phyloP scores from a whole-genome alignment of 2,329 filamentous ascomycete genomes.

The Sporothrix protearum region DNA sequence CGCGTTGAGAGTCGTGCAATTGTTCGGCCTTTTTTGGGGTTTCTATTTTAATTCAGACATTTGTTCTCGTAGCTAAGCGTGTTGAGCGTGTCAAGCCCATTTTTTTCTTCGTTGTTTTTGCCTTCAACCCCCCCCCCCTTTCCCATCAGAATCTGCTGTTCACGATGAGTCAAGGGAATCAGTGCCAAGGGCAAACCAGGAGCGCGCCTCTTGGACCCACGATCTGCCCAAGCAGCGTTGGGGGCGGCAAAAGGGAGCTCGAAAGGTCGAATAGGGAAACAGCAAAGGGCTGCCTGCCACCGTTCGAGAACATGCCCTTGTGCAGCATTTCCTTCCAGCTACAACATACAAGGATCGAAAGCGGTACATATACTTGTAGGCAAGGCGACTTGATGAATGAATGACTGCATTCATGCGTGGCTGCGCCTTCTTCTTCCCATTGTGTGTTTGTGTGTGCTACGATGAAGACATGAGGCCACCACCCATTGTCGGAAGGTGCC shows the following conservation, averaged over 20 bases:
- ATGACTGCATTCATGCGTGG: background rate
- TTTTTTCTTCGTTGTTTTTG: background rate
- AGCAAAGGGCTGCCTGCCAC: background rate
- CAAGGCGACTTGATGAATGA: background rate
- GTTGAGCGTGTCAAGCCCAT: background rate
- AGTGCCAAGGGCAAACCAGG: background rate
- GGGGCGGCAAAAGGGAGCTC: background rate
- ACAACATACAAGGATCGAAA: background rate
- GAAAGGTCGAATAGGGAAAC: background rate
- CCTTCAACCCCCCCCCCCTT: background rate
- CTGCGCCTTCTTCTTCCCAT: background rate
- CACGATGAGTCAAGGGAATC: constrained; percentile 14
- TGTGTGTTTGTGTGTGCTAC: background rate
- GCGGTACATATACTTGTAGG: no score
- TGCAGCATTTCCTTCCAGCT: background rate
- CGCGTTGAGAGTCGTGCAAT: background rate
- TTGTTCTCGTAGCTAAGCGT: background rate
- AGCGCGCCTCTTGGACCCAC: constrained; percentile 7
- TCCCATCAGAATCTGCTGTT: background rate
- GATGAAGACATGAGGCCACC: background rate
- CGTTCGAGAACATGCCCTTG: background rate
- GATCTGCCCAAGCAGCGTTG: background rate
- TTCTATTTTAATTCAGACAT: background rate
- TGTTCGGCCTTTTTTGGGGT: constrained; percentile 4
- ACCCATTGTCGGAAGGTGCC: background rate